Base-by-base conservation (phyloP, 1,139 yeast species). In the Blastobotrys indianensis region DNA sequence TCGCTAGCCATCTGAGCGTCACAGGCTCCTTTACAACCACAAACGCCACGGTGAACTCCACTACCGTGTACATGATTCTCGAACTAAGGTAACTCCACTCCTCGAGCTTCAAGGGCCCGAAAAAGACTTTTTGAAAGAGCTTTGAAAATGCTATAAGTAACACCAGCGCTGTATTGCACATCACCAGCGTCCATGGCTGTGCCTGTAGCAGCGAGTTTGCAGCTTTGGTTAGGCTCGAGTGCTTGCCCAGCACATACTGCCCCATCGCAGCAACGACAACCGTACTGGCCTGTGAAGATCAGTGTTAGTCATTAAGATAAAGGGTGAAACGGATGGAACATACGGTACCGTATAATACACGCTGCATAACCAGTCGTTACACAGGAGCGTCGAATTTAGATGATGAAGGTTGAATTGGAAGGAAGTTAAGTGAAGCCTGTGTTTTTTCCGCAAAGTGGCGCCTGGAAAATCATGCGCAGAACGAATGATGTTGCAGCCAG, bases 1-100 rank as follows among this genome's bases (percentile, higher is more conserved):
- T 55, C 3, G 73, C 75, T 1, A 67, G 68, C 53, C 65, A 70
- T 48, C 68, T 67, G 40, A 51, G 30, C 8, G 55, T 48, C 23
- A 55, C 39, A 3, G 51, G 44, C 42, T 59, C 58, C 4, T 56
- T 51, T 7, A 55, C 53, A 28, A 57, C 49, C 37, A 57, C 34
- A 37, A 56, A 48, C 11, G 60, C 61, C 42, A 59, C 52, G 1
- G 51, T 53, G 32, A 59, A 55, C 45, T 59, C 63, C 30, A 57
- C 57, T 13, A 56, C 39, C 2, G 61, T 56, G 47, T 59, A 59
- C 48, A 51, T 49, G 2, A 54, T 43, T n/a, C 45, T 17, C 2
- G 49, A 44, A 6, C 46, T 34, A 12, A 46, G 35, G 12, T 42
- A 32, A 16, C 34, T 34, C 38, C 39, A 32, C 30, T 46, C 49